Conservation (phyloP, 352 stramenopile species). For the Phytophthora sansomeana region DNA sequence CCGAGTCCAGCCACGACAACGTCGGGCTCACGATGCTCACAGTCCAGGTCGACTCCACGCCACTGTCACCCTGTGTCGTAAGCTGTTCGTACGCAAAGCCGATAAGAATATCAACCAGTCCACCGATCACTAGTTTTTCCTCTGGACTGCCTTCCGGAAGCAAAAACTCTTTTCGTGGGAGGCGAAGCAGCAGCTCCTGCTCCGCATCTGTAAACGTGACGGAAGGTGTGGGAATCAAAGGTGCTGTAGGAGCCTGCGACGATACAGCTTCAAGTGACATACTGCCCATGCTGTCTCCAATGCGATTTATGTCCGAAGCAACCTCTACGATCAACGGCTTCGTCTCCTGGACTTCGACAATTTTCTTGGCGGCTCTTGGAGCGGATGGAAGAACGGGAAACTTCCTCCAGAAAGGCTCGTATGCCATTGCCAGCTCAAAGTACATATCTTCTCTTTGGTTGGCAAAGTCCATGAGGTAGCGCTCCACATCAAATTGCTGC, state of each 20-base stretch:
- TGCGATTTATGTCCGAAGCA: slow-evolving; percentile 24
- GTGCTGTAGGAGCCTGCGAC: slow-evolving; percentile 2
- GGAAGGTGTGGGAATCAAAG: slow-evolving; percentile 5
- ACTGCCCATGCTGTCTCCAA: slow-evolving; percentile 31
- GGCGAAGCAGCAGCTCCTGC: slow-evolving; percentile 72
- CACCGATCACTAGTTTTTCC: slow-evolving; percentile 73
- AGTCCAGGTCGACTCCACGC: slow-evolving; percentile 97
- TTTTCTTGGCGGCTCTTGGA: slow-evolving; percentile 8
- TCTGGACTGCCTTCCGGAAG: slow-evolving; percentile 63
- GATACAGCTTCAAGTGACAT: slow-evolving; percentile 33
- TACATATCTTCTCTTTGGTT: slow-evolving; percentile 94
- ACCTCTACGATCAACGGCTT: slow-evolving; percentile 56
- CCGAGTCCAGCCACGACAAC: slow-evolving; percentile 95
- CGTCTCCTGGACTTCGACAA: slow-evolving; percentile 4
- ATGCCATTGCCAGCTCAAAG: slow-evolving; percentile 90
- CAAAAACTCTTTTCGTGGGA: slow-evolving; percentile 87
- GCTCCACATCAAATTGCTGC: slow-evolving; percentile 94
- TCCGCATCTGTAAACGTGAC: slow-evolving; percentile 65
- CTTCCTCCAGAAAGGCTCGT: slow-evolving; percentile 90
- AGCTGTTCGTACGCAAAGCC: slow-evolving; percentile 97
- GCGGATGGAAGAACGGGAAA: slow-evolving; percentile 36
- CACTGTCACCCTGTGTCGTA: slow-evolving; percentile 95
- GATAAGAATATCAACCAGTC: slow-evolving; percentile 95
- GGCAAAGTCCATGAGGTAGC: slow-evolving; percentile 96
- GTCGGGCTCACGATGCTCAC: slow-evolving; percentile 95